Percentiles rank a stretch among this genome's conserved stretches.
These are phyloP conservation scores for Rosa rugosa DNA, from an alignment of 306 rosid genomes.

Conservation along the genomic window DNA sequence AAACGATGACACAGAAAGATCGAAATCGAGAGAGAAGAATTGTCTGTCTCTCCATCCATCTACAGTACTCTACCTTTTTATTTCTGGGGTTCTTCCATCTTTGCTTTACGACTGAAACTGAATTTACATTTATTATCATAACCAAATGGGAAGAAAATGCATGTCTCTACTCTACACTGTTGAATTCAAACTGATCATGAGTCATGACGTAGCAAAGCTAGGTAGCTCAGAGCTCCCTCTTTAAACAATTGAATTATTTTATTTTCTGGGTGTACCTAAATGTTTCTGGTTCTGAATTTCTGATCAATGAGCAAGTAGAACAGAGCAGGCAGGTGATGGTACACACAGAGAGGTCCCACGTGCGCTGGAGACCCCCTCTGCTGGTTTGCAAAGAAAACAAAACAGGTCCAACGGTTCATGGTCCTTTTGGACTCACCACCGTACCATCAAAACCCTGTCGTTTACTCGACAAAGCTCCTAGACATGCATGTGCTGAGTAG, in stretches of 20 bases:
- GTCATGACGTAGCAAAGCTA: neutral
- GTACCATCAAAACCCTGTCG: conserved; percentile 46
- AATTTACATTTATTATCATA: neutral
- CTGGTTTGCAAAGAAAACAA: conserved; percentile 58
- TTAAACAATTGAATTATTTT: neutral
- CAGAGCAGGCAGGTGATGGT: conserved; percentile 47
- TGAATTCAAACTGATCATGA: neutral
- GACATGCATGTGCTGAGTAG: conserved; percentile 2
- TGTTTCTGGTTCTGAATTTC: neutral
- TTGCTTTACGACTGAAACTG: conserved; percentile 2
- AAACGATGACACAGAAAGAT: neutral
- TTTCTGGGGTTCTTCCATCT: conserved; percentile 9
- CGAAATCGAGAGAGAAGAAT: neutral
- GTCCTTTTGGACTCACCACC: conserved; percentile 38
- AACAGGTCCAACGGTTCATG: conserved; percentile 75
- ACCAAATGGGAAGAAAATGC: neutral
- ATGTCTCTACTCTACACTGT: neutral
- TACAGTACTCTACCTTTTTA: neutral
- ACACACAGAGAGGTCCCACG: conserved; percentile 48
- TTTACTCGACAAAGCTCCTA: neutral
- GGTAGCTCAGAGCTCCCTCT: neutral
- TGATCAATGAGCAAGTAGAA: conserved; percentile 20
- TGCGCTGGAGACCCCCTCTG: conserved; percentile 56
- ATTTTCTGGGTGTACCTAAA: neutral
- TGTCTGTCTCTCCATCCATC: conserved; percentile 1